Conservation (phyloP, 768 basidiomycete genomes). For the Podaxis sp. region DNA sequence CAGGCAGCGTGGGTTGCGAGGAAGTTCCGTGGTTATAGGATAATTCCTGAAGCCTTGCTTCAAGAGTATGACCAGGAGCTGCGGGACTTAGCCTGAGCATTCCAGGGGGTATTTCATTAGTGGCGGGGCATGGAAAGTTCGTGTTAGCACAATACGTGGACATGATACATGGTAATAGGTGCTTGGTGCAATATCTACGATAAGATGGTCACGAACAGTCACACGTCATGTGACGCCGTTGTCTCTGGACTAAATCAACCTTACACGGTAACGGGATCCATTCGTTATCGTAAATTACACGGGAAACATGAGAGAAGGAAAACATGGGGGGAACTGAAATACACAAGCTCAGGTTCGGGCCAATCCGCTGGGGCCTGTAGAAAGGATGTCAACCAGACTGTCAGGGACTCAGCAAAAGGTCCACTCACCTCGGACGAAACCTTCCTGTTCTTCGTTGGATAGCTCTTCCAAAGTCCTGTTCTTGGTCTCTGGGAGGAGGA, state of each 20-base stretch:
- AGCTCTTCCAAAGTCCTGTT: slow-evolving; percentile 64
- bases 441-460: slow-evolving; percentile 68
- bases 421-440: slow-evolving; percentile 46
- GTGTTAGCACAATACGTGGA: background rate
- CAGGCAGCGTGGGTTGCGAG: too few relatives aligned
- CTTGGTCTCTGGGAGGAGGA: slow-evolving; percentile 82
- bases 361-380: background rate
- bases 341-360: background rate
- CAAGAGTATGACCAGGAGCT: slow-evolving; percentile 5
- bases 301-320: background rate
- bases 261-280: background rate
- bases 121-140: background rate
- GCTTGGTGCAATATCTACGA: background rate
- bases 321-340: background rate
- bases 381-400: background rate
- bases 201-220: background rate
- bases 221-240: background rate
- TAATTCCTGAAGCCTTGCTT: too few relatives aligned
- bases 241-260: too few relatives aligned
- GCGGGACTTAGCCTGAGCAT: background rate
- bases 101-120: background rate
- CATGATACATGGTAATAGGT: background rate
- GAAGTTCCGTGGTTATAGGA: too few relatives aligned
- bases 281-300: background rate
- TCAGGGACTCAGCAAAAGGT: background rate